Evolutionary conservation across 1,139 yeast genomes (phyloP).

Genomic region (Arxiozyma bovina): DNA sequence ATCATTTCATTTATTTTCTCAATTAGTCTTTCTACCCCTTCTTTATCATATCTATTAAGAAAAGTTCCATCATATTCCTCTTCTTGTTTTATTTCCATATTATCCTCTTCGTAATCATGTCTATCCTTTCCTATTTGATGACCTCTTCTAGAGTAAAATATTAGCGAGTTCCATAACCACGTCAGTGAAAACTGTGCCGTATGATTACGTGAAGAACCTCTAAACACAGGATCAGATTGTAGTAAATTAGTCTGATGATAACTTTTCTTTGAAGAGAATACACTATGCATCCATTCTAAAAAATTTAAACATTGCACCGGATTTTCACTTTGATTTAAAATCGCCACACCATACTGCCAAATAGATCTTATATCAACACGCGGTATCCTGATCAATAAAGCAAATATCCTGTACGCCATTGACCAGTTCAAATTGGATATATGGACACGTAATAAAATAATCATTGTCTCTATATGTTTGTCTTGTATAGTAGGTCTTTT

Average conservation of each 20-base stretch:
- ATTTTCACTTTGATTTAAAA: conserved; percentile 19
- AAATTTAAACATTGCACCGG: conserved; percentile 16
- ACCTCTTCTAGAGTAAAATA: conserved; percentile 8
- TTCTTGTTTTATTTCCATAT: not conserved
- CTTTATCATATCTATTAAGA: too few relatives aligned
- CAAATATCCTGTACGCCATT: conserved; percentile 44
- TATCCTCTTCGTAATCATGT: conserved; percentile 2
- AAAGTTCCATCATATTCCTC: not conserved
- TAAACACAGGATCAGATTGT: conserved; percentile 30
- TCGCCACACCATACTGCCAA: conserved; percentile 53
- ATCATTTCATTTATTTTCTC: conserved; percentile 25
- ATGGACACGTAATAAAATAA: conserved; percentile 32
- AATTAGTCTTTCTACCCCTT: conserved; percentile 13
- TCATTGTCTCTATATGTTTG: conserved; percentile 26
- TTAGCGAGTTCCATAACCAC: conserved; percentile 32
- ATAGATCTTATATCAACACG: conserved; percentile 44
- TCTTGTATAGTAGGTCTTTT: conserved; percentile 7
- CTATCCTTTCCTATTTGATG: not conserved
- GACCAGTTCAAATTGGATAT: conserved; percentile 46
- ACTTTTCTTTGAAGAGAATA: conserved; percentile 20
- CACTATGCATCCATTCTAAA: conserved; percentile 28
- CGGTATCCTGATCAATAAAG: conserved; percentile 41
- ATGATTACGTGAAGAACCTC: conserved; percentile 32
- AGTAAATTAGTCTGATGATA: conserved; percentile 21
- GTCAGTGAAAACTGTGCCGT: conserved; percentile 32